phyloP scores from a whole-genome alignment of 257 asterid genomes.

The Pogostemon cablin region DNA sequence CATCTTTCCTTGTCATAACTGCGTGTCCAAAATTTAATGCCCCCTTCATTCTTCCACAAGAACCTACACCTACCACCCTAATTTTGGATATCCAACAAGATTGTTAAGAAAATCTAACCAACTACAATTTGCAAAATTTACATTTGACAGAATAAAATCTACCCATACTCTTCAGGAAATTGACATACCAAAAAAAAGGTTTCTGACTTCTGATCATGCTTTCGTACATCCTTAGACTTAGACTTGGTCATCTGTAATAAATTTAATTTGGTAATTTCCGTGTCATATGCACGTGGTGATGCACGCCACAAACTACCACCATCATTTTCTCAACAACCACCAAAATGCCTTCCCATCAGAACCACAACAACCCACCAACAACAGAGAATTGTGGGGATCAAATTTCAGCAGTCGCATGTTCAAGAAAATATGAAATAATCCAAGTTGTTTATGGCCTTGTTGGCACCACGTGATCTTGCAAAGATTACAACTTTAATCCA shows the following conservation, averaged over 20 bases:
- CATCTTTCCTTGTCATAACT: constrained; percentile 2
- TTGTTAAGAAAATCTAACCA: not conserved
- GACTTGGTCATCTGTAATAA: constrained; percentile 15
- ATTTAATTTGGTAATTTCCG: constrained; percentile 10
- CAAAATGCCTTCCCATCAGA: constrained; percentile 22
- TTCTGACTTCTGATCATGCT: constrained; percentile 27
- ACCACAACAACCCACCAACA: constrained; percentile 35
- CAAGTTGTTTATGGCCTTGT: not conserved
- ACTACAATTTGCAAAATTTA: not conserved
- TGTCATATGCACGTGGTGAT: constrained; percentile 10
- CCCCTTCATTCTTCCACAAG: not conserved
- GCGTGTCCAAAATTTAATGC: constrained; percentile 16
- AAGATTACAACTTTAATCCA: not conserved
- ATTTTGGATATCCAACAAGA: not conserved
- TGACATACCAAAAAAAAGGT: too few species aligned
- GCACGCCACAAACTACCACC: constrained; percentile 22
- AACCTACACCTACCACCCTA: constrained; percentile 9
- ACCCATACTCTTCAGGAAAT: not conserved
- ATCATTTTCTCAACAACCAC: constrained; percentile 37
- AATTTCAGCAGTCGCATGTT: not conserved
- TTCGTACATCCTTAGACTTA: not conserved
- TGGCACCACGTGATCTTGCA: not conserved
- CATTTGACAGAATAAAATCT: not conserved
- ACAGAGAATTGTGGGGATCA: not conserved
- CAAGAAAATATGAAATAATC: constrained; percentile 8